Base-by-base conservation (phyloP, 2,329 filamentous ascomycete genomes). In the Pyrenochaeta sp. region DNA sequence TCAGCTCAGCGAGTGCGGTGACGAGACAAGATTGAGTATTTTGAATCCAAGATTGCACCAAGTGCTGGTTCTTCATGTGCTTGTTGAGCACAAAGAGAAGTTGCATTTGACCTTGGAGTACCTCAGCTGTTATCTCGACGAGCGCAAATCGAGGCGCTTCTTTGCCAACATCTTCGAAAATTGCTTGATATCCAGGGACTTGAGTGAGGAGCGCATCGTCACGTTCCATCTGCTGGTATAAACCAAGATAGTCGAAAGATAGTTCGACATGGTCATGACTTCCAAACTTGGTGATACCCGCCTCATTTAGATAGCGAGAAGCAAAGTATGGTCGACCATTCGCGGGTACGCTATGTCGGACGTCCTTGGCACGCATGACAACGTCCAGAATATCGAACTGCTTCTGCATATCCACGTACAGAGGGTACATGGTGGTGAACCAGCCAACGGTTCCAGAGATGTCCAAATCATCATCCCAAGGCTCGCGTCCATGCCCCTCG, bases 211-310 rank as follows among this genome's bases (percentile, higher is more conserved):
- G 63, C 1, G 75, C 73, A 28, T 78, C 75, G 5, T 72, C 67
- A n/a, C 45, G 31, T 41, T 79, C 75, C 0, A 81, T 58, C 19
- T 77, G 73, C 32, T 79, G 74, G 7, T 77, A 63, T 0, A 72
- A 71, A 3, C 80, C 79, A 1, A 74, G 69, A 51, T 79, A 81
- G 37, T 74, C 81, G 56, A 85, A 83, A 27, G 81, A 72, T 29
- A 85, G 69, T 57, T 85, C 82, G 15, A 83, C 73, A 0, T 79
- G 80, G 47, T 73, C 73, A 18, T 77, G 73, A 1, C 64, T 55
- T 0, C 48, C 47, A 42, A 73, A 73, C 3, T 26, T 26, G 3
- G 20, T 38, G 4, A 20, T 24, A 9, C 54, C 53, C 6, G 35
- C 37, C 14, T 41, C 18, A 8, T 40, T 55, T 3, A 57, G 38